phyloP scores from a whole-genome alignment of 2,329 filamentous ascomycete genomes.

The Clarireedia hainanense region DNA sequence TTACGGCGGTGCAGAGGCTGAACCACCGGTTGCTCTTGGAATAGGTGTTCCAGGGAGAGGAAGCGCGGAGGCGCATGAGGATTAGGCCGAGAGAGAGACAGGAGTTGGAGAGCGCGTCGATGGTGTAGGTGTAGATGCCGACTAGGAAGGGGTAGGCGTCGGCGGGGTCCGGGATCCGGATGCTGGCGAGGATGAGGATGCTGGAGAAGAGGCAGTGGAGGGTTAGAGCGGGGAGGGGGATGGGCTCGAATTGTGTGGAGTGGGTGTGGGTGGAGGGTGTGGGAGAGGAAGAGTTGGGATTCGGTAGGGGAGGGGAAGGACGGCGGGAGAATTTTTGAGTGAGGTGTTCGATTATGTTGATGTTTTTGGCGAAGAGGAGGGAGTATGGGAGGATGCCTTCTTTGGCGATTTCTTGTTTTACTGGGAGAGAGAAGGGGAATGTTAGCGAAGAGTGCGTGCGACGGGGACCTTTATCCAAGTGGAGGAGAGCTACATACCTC shows the following conservation, averaged over 20 bases:
- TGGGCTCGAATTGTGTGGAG: neutral
- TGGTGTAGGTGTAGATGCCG: slow-evolving; percentile 33
- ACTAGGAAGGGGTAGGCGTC: slow-evolving; percentile 9
- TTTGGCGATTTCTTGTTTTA: slow-evolving; percentile 55
- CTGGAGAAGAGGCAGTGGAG: slow-evolving; percentile 14
- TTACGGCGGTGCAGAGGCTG: neutral
- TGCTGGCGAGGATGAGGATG: slow-evolving; percentile 12
- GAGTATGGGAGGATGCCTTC: slow-evolving; percentile 42
- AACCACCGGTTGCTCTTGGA: slow-evolving; percentile 1
- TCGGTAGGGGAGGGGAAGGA: no score
- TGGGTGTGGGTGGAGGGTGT: neutral
- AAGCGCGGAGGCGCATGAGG: neutral
- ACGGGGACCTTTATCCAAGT: no score
- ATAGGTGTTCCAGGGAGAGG: slow-evolving; percentile 1
- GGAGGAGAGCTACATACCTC: slow-evolving; percentile 17
- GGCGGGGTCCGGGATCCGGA: neutral
- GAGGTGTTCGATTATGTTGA: slow-evolving; percentile 28
- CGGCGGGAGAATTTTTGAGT: slow-evolving; percentile 16
- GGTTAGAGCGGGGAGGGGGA: slow-evolving; percentile 17
- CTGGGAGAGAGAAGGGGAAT: slow-evolving; percentile 13
- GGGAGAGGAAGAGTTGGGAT: no score
- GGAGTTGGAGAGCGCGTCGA: slow-evolving; percentile 28
- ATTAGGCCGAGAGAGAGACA: slow-evolving; percentile 13
- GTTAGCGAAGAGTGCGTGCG: neutral
- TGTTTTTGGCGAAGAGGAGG: slow-evolving; percentile 36